Evolutionary conservation across 2,329 filamentous ascomycete species (phyloP).

Genomic region (Alternaria longipes): DNA sequence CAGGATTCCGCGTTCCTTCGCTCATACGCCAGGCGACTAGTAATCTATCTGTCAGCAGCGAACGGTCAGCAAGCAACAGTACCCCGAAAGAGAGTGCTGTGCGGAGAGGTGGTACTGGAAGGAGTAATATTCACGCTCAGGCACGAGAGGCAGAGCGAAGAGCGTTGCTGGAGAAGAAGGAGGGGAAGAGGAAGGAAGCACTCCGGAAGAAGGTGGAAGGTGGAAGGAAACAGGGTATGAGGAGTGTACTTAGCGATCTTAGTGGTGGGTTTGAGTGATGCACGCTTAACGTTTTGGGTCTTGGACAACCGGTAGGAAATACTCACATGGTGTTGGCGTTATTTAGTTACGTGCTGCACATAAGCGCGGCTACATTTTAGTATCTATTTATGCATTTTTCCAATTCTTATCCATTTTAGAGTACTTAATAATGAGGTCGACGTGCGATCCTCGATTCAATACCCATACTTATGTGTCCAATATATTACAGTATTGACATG

Average conservation of each 20-base stretch:
- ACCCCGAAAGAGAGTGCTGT: conserved; percentile 48
- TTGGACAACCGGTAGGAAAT: background rate
- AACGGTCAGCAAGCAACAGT: conserved; percentile 44
- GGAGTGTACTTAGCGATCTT: conserved; percentile 46
- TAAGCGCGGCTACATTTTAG: background rate
- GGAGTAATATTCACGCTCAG: conserved; percentile 68
- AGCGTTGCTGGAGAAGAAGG: conserved; percentile 60
- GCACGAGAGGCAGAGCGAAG: conserved; percentile 66
- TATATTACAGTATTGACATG: conserved; percentile 13
- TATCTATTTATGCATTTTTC: background rate
- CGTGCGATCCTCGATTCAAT: background rate
- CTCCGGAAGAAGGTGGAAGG: conserved; percentile 55
- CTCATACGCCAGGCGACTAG: conserved; percentile 79
- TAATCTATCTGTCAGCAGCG: conserved; percentile 46
- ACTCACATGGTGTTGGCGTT: background rate
- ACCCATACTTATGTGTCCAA: background rate
- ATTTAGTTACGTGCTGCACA: background rate
- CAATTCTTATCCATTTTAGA: background rate
- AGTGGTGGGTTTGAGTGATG: conserved; percentile 50
- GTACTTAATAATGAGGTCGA: background rate
- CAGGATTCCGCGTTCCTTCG: conserved; percentile 71
- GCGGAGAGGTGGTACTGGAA: conserved; percentile 63
- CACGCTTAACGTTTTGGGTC: background rate
- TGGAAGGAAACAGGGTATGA: conserved; percentile 35
- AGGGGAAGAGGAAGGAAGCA: conserved; percentile 60